phyloP scores from a whole-genome alignment of 345 rosid genomes.

The Dimocarpus longan region DNA sequence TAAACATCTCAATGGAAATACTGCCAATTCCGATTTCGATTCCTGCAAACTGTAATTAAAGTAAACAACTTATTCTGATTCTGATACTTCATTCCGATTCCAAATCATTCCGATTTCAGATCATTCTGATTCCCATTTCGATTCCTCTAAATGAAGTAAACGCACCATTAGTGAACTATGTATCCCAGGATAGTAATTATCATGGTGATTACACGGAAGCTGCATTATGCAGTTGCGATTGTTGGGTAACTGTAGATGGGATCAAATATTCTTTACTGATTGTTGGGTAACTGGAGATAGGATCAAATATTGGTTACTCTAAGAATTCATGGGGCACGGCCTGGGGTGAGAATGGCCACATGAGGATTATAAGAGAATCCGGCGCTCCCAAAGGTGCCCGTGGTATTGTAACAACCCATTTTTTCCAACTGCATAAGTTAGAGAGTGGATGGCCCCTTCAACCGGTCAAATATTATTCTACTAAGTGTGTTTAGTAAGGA shows the following conservation, averaged over 20 bases:
- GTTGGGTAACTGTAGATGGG: slow-evolving; percentile 44
- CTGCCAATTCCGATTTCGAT: too few relatives aligned
- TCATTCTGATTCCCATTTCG: too few relatives aligned
- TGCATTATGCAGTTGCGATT: slow-evolving; percentile 49
- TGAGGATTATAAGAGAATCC: slow-evolving; percentile 48
- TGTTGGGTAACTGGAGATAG: slow-evolving; percentile 44
- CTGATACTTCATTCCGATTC: too few relatives aligned
- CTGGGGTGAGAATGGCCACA: slow-evolving; percentile 58
- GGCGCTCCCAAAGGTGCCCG: slow-evolving; percentile 38
- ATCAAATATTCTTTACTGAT: slow-evolving; percentile 36
- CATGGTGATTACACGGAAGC: slow-evolving; percentile 32
- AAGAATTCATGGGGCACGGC: slow-evolving; percentile 59
- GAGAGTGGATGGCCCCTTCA: not conserved
- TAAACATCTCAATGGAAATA: too few relatives aligned
- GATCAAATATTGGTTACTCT: slow-evolving; percentile 43
- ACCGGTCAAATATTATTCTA: too few relatives aligned
- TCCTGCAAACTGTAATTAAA: too few relatives aligned
- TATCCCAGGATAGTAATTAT: slow-evolving; percentile 42
- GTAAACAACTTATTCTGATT: too few relatives aligned
- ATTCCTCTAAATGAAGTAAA: too few relatives aligned
- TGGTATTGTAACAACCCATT: slow-evolving; percentile 47
- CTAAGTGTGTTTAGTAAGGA: too few relatives aligned
- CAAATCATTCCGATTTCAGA: too few relatives aligned
- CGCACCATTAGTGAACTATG: slow-evolving; percentile 59
- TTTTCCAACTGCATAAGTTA: slow-evolving; percentile 41